Conservation (phyloP, 1,139 yeast species). For the Entelexis sorbosivorans region DNA sequence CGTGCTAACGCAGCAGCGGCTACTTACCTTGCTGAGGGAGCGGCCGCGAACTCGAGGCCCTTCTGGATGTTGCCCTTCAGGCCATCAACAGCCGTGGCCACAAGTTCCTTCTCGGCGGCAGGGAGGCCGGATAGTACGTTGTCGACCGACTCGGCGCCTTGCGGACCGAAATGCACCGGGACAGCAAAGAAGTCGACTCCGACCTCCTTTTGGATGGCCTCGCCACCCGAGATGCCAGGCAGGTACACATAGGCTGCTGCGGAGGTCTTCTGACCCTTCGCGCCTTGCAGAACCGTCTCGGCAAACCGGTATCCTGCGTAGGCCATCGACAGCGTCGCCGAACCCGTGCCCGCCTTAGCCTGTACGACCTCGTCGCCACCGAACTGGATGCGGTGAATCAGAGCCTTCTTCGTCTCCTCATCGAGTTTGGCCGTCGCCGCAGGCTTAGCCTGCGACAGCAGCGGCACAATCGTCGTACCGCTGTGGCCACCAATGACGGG, state of each 20-base stretch:
- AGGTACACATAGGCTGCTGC: constrained; percentile 52
- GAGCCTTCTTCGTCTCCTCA: constrained; percentile 49
- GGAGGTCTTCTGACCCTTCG: constrained; percentile 44
- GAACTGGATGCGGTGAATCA: constrained; percentile 81
- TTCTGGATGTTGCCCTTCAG: constrained; percentile 54
- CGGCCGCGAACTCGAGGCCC: constrained; percentile 47
- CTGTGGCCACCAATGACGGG: constrained; percentile 96
- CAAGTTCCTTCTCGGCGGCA: constrained; percentile 42
- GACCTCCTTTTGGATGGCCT: constrained; percentile 29
- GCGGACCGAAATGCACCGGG: constrained; percentile 64
- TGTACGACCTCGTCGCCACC: constrained; percentile 97
- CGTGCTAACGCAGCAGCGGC: constrained; percentile 1
- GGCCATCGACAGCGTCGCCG: constrained; percentile 94
- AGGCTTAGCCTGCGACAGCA: constrained; percentile 54
- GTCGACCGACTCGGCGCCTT: constrained; percentile 66
- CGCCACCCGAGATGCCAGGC: constrained; percentile 34
- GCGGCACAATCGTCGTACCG: constrained; percentile 87
- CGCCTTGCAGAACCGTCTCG: constrained; percentile 61
- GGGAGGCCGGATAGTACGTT: constrained; percentile 31
- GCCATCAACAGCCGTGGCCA: constrained; percentile 72
- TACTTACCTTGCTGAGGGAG: constrained; percentile 19
- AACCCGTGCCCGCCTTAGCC: constrained; percentile 91
- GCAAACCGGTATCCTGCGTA: constrained; percentile 89
- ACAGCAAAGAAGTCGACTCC: constrained; percentile 87
- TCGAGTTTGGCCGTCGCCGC: constrained; percentile 34